A percentile compares a stretch with the other conserved stretches of the same genome.
Evolutionary conservation across 805 yeast genomes (phyloP).

Genomic region (Cyberlindnera mrakii): DNA sequence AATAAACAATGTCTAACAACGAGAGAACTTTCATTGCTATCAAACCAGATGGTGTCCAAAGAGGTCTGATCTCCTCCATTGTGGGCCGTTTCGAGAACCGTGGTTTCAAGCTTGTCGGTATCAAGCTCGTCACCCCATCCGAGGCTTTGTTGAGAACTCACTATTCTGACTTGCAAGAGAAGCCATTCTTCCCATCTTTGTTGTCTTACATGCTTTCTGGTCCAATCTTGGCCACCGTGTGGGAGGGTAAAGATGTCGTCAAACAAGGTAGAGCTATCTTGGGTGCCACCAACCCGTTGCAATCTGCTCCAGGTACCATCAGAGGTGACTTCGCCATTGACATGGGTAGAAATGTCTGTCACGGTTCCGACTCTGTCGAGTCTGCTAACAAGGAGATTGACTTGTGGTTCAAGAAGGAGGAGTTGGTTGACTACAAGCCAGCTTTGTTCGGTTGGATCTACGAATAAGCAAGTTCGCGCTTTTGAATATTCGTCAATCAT

Average conservation of each 20-base stretch:
- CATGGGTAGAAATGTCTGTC: constrained; percentile 98
- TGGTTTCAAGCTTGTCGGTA: constrained; percentile 96
- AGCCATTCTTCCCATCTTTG: constrained; percentile 98
- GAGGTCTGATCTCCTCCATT: constrained; percentile 90
- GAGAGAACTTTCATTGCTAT: constrained; percentile 92
- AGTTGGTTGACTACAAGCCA: constrained; percentile 87
- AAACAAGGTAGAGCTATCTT: constrained; percentile 96
- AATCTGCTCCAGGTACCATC: constrained; percentile 98
- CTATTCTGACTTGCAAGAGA: constrained; percentile 90
- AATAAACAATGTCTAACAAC: constrained; percentile 26
- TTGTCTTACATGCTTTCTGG: constrained; percentile 96
- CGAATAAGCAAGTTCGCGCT: constrained; percentile 50
- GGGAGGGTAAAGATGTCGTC: constrained; percentile 99
- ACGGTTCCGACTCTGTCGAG: constrained; percentile 99
- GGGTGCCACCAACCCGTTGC: constrained; percentile 99
- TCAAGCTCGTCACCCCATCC: constrained; percentile 84
- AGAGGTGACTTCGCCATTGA: constrained; percentile 99
- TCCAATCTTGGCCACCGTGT: constrained; percentile 97
- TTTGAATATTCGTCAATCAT: not conserved
- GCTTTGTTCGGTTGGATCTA: constrained; percentile 85
- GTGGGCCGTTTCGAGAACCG: constrained; percentile 91
- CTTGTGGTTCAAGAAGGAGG: constrained; percentile 98
- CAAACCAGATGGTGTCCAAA: constrained; percentile 99
- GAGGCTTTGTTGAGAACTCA: constrained; percentile 86
- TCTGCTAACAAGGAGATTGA: constrained; percentile 92